A percentile compares a stretch with the other conserved stretches of the same genome.
These are phyloP conservation scores for Mortierella sp. DNA, from an alignment of 371 early-diverging fungal genomes.

Conservation along the genomic window DNA sequence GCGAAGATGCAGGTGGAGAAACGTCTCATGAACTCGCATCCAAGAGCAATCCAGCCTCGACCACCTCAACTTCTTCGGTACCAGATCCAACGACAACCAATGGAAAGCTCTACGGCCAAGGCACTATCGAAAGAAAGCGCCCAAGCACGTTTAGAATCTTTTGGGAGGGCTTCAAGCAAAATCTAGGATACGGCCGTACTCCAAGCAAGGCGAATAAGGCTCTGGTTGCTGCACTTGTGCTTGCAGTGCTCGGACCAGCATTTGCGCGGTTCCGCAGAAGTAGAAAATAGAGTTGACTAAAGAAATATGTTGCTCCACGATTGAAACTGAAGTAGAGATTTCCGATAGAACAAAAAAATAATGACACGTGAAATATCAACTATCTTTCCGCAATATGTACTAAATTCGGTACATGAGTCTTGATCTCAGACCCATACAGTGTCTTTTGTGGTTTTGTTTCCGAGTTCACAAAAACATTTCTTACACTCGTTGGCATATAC, in stretches of 20 bases:
- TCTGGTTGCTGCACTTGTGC: constrained; percentile 22
- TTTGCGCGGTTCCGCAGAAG: constrained; percentile 30
- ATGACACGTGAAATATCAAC: too few species aligned
- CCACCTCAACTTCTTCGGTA: background rate
- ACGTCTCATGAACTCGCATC: constrained; percentile 14
- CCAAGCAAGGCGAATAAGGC: constrained; percentile 14
- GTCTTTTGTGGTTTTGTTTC: too few species aligned
- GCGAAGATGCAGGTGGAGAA: constrained; percentile 5
- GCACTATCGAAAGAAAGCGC: constrained; percentile 2
- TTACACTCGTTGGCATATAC: background rate
- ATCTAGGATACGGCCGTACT: constrained; percentile 14
- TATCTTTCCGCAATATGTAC: too few species aligned
- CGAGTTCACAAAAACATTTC: too few species aligned
- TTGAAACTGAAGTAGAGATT: background rate
- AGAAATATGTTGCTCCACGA: background rate
- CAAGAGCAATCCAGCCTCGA: background rate
- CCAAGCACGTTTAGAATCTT: constrained; percentile 28
- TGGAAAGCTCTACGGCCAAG: background rate
- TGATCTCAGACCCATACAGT: too few species aligned
- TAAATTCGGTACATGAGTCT: too few species aligned
- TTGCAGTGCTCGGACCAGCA: constrained; percentile 39
- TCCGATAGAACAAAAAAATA: too few species aligned
- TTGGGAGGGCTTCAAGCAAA: constrained; percentile 37
- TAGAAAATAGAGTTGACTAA: background rate
- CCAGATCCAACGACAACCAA: background rate